Conservation (phyloP, 2,329 filamentous ascomycete species). For the Ilyonectria sp. region DNA sequence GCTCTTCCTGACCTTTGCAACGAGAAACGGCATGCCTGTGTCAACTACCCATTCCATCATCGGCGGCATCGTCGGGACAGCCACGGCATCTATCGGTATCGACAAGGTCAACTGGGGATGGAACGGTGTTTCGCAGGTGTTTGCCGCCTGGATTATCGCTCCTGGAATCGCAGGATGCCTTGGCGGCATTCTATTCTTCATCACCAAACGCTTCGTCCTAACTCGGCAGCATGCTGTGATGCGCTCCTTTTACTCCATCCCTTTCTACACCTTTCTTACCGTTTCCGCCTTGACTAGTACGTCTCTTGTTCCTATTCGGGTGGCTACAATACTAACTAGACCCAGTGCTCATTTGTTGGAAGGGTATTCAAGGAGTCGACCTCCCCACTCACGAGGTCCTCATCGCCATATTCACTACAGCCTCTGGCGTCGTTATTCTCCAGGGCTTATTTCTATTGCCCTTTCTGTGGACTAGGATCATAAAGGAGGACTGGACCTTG, state of each 20-base stretch:
- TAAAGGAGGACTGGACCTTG: conserved; percentile 67
- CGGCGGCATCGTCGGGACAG: conserved; percentile 57
- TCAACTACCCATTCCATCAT: conserved; percentile 69
- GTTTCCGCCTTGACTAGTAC: conserved; percentile 54
- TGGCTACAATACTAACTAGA: conserved; percentile 24
- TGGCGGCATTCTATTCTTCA: conserved; percentile 52
- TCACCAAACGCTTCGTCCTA: conserved; percentile 54
- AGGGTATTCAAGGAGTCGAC: conserved; percentile 50
- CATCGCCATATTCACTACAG: conserved; percentile 60
- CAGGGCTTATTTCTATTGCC: conserved; percentile 66
- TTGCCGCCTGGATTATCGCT: conserved; percentile 56
- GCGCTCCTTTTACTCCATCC: conserved; percentile 54
- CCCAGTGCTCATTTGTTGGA: conserved; percentile 68
- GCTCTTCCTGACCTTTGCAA: conserved; percentile 67
- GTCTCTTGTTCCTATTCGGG: conserved; percentile 9
- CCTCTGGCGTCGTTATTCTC: conserved; percentile 58
- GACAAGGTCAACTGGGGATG: conserved; percentile 56
- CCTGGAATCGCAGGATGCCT: conserved; percentile 53
- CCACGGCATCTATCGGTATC: conserved; percentile 55
- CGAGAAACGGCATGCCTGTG: conserved; percentile 65
- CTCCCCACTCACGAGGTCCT: conserved; percentile 44
- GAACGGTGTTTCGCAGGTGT: conserved; percentile 56
- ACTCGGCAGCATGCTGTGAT: conserved; percentile 48
- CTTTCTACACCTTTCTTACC: conserved; percentile 57
- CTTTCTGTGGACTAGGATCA: conserved; percentile 65